These are phyloP conservation scores for Ophiostoma ulmi DNA, from an alignment of 2,329 filamentous ascomycete species.

Conservation along the genomic window DNA sequence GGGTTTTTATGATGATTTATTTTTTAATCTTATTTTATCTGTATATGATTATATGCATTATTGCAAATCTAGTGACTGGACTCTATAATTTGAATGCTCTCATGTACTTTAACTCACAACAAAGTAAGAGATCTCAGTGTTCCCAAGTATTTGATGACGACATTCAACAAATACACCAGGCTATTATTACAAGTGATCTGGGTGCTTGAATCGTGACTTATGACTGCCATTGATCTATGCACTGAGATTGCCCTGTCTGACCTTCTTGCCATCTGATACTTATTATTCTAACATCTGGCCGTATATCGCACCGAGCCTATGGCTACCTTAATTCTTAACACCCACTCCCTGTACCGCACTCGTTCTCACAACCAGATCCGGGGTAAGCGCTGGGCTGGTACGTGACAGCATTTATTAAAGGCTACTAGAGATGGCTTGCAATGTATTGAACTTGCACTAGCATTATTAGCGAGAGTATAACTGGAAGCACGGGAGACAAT, in stretches of 20 bases:
- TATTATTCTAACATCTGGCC: background rate
- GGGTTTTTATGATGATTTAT: background rate
- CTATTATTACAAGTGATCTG: no score
- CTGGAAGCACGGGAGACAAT: background rate
- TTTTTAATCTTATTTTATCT: background rate
- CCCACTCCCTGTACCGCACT: no score
- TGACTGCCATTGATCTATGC: background rate
- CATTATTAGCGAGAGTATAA: no score
- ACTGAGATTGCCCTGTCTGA: background rate
- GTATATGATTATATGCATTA: no score
- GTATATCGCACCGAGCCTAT: background rate
- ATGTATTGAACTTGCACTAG: no score
- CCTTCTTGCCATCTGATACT: background rate
- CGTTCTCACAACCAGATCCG: no score
- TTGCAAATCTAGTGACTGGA: no score
- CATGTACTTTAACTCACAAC: no score
- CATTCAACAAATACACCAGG: background rate
- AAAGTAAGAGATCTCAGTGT: background rate
- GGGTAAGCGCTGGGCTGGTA: no score
- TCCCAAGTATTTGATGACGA: background rate
- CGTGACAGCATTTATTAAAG: no score
- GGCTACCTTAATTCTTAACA: no score
- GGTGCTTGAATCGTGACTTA: background rate
- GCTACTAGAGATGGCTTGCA: no score
- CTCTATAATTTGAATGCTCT: background rate